Evolutionary conservation across 495 filamentous ascomycete species (phyloP).

Genomic region (Parathielavia hyrcaniae): DNA sequence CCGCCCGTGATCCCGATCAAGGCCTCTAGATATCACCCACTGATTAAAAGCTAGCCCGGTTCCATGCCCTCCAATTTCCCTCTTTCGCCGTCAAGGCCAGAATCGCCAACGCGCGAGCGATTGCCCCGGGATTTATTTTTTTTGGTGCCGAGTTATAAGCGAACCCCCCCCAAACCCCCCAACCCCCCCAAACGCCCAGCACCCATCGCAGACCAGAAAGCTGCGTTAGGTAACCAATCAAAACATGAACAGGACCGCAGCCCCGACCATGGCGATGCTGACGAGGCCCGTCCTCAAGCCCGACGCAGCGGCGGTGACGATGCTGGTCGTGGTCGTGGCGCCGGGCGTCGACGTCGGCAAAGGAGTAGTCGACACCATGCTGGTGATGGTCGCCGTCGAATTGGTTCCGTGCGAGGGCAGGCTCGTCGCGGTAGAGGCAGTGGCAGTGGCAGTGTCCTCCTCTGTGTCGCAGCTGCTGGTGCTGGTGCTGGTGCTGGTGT

Average conservation of each 20-base stretch:
- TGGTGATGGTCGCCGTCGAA: neutral
- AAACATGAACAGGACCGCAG: constrained; percentile 28
- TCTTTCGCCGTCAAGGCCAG: too few species aligned
- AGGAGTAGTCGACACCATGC: neutral
- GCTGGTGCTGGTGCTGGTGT: neutral
- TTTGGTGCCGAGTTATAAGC: too few species aligned
- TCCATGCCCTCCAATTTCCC: too few species aligned
- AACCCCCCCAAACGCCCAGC: neutral
- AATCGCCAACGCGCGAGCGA: too few species aligned
- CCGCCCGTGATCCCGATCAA: neutral
- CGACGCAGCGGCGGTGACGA: constrained; percentile 4
- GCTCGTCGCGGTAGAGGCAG: constrained; percentile 3
- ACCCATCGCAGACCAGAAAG: too few species aligned
- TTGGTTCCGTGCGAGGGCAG: neutral
- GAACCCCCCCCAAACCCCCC: too few species aligned
- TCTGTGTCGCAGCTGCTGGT: neutral
- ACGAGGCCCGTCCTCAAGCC: constrained; percentile 16
- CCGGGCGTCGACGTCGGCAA: neutral
- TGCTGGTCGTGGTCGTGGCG: neutral
- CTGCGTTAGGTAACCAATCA: constrained; percentile 12
- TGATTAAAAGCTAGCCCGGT: too few species aligned
- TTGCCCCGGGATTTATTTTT: too few species aligned
- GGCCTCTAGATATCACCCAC: too few species aligned
- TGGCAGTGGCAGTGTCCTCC: neutral
- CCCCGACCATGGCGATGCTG: constrained; percentile 21